Evolutionary conservation across 306 rosid genomes (phyloP), one percentile per base, ranked within the genome.

Genomic region (cucumber (Cucumis sativus)): DNA sequence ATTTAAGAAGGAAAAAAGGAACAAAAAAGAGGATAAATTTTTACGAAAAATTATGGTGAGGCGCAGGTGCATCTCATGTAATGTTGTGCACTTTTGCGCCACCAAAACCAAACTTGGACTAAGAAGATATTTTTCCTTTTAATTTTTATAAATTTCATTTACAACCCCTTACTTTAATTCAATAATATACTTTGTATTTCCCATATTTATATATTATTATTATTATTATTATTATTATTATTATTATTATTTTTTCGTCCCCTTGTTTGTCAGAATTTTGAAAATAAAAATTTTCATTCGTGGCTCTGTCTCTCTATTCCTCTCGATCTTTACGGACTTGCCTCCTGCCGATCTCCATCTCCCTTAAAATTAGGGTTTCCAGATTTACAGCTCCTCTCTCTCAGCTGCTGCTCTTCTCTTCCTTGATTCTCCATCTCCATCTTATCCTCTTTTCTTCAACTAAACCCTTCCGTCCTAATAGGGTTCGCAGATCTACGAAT

Each of bases 351-450:
- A 87, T 90, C 93, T 86, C 82, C 77, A 80, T 77, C 80, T 83
- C 35, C 74, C 73, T 20, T 68, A 43, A 88, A 89, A 88, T 83
- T 96, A 96, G 99, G 99, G 98, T 89, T 94, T 88, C 85, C 78
- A 62, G 79, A 83, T 86, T 78, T 62, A 68, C 11, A 66, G 77
- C 66, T 76, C 57, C 47, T 56, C 30, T 81, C 79, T 76, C 66
- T 64, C 41, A 28, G 69, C 76, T 78, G 64, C 77, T 76, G 77
- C 64, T 55, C 12, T 14, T n/a, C 55, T 51, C 52, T 77, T 51
- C 69, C 58, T 76, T 72, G 78, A 67, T 23, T 82, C 81, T 78
- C 62, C 66, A 80, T 71, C 83, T 62, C 58, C 64, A 30, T 61
- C 6, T 77, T 47, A 7, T 47, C 16, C 35, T 25, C 58, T 5